phyloP scores from a whole-genome alignment of 371 early-diverging fungal genomes.

The Blastocladiella emersonii region DNA sequence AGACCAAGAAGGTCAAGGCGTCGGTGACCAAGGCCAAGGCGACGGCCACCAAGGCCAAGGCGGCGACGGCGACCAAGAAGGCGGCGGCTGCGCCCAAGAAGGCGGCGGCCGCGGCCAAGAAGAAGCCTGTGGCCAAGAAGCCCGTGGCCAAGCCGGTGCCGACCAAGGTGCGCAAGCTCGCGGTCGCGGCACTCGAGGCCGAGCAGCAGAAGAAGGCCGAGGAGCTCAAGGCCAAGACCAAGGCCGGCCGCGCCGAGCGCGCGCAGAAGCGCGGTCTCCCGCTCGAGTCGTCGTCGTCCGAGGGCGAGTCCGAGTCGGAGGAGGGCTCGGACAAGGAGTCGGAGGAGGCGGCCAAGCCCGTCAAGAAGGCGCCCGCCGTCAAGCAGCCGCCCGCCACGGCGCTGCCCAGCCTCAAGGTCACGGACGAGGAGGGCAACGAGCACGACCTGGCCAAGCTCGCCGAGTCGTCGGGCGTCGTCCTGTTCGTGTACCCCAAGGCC shows the following conservation, averaged over 20 bases:
- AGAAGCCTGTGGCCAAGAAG: neutral
- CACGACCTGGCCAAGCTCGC: slow-evolving; percentile 9
- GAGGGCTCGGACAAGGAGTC: slow-evolving; percentile 1
- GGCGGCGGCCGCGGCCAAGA: neutral
- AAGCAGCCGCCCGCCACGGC: neutral
- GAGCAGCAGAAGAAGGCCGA: neutral
- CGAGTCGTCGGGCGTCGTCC: slow-evolving; percentile 13
- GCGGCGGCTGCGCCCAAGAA: too few species aligned
- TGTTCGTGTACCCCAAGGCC: slow-evolving; percentile 27
- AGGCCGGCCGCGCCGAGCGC: neutral
- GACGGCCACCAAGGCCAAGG: neutral
- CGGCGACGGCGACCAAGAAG: too few species aligned
- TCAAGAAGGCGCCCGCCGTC: neutral
- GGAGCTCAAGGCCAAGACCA: neutral
- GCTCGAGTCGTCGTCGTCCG: neutral
- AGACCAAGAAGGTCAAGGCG: too few species aligned
- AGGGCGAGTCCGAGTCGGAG: slow-evolving; percentile 2
- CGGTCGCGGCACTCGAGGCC: neutral
- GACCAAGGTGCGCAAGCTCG: neutral
- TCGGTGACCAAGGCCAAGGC: neutral
- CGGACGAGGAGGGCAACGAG: slow-evolving; percentile 9
- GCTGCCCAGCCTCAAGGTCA: slow-evolving; percentile 1
- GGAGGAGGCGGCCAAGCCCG: neutral
- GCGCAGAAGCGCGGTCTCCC: neutral
- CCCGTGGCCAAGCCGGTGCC: neutral